Conservation (phyloP, 2,329 filamentous ascomycete genomes). For the Didymella segeticola region DNA sequence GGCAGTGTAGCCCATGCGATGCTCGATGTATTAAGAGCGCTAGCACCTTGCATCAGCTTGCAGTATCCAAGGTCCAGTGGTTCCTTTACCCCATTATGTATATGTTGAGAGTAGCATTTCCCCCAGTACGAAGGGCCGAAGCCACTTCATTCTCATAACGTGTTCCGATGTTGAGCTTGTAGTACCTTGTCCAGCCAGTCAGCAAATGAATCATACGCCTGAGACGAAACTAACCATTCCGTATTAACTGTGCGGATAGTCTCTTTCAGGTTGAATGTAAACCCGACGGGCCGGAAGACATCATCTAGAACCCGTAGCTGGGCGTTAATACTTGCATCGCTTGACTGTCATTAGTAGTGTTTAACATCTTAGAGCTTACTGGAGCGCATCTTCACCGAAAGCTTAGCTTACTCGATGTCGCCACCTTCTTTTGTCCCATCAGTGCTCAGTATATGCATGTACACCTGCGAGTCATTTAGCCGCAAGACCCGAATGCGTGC, state of each 20-base stretch:
- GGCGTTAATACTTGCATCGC: constrained; percentile 1
- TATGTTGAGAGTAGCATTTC: constrained; percentile 7
- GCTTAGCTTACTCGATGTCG: not conserved
- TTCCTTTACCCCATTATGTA: not conserved
- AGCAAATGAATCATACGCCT: not conserved
- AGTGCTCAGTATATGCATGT: constrained; percentile 4
- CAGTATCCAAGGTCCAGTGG: too few species aligned
- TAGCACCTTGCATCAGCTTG: not conserved
- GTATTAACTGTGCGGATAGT: constrained; percentile 1
- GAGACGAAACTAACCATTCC: not conserved
- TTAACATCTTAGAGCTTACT: too few species aligned
- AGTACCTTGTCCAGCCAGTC: not conserved
- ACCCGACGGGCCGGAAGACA: constrained; percentile 2
- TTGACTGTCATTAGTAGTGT: not conserved
- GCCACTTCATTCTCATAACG: not conserved
- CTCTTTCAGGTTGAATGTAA: not conserved
- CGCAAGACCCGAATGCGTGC: not conserved
- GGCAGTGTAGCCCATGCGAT: not conserved
- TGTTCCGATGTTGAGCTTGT: not conserved
- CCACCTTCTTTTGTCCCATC: not conserved
- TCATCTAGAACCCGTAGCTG: not conserved
- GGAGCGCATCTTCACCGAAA: not conserved
- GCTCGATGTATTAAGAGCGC: not conserved
- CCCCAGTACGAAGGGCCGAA: constrained; percentile 3
- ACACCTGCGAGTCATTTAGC: not conserved